These are phyloP conservation scores for Pseudodiploospora longispora DNA, from an alignment of 2,329 filamentous ascomycete genomes.

Conservation along the genomic window DNA sequence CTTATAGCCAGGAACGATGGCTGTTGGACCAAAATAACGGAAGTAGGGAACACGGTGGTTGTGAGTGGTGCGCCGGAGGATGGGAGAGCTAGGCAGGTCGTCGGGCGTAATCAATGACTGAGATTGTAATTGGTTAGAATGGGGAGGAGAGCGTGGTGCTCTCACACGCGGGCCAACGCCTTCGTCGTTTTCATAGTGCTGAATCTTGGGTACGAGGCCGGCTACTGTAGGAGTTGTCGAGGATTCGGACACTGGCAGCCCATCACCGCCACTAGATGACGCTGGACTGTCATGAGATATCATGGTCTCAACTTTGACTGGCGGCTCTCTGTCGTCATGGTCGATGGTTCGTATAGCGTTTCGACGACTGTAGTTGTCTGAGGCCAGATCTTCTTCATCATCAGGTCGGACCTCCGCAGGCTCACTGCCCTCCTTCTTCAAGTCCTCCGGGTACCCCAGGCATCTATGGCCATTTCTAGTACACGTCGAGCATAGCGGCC, in stretches of 20 bases:
- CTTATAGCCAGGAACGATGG: constrained; percentile 86
- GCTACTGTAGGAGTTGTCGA: no score
- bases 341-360: constrained; percentile 1
- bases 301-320: background rate
- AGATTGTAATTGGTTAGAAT: background rate
- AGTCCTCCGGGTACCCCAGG: constrained; percentile 54
- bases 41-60: constrained; percentile 76
- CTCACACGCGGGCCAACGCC: no score
- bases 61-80: constrained; percentile 38
- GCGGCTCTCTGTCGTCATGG: background rate
- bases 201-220: no score
- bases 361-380: constrained; percentile 2
- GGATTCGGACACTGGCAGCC: no score
- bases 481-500: constrained; percentile 64
- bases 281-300: background rate
- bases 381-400: constrained; percentile 9
- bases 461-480: constrained; percentile 63
- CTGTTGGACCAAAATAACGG: constrained; percentile 82
- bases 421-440: constrained; percentile 34
- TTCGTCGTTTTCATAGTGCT: no score
- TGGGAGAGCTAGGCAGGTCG: constrained; percentile 30
- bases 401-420: constrained; percentile 13
- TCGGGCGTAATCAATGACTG: constrained; percentile 11
- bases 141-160: no score
- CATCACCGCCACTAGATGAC: background rate